Conservation (phyloP, 768 basidiomycete species). For the Xerocomellus chrysenteron region DNA sequence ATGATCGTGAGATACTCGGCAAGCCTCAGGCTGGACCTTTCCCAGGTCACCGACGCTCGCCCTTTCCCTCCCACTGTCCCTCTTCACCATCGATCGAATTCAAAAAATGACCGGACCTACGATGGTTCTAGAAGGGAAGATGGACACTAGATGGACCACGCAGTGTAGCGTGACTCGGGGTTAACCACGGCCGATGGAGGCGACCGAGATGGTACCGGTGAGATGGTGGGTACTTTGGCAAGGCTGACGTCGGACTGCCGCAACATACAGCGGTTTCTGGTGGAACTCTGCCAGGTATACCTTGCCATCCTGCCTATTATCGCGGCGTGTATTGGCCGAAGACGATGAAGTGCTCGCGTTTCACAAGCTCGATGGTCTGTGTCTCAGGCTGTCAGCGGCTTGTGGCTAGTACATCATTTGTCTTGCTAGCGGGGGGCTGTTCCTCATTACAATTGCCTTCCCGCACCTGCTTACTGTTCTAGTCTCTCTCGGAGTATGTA, state of each 20-base stretch:
- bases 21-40: too few relatives aligned
- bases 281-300: background rate
- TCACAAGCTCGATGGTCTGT: background rate
- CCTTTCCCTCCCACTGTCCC: constrained; percentile 1
- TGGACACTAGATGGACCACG: background rate
- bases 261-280: background rate
- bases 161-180: background rate
- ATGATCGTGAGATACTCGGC: background rate
- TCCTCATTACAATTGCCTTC: background rate
- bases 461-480: background rate
- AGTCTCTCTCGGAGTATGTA: too few relatives aligned
- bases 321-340: background rate
- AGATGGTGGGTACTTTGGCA: background rate
- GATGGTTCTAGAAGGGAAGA: too few relatives aligned
- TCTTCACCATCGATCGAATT: too few relatives aligned
- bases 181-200: background rate
- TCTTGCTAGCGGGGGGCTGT: background rate
- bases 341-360: background rate
- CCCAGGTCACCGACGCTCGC: background rate
- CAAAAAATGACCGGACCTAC: too few relatives aligned
- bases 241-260: background rate
- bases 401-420: too few relatives aligned
- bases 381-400: too few relatives aligned
- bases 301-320: background rate
- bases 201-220: background rate